Evolutionary conservation across 2,329 filamentous ascomycete species (phyloP), one percentile per base, ranked within the genome.

Genomic region (Metarhizium humberi): DNA sequence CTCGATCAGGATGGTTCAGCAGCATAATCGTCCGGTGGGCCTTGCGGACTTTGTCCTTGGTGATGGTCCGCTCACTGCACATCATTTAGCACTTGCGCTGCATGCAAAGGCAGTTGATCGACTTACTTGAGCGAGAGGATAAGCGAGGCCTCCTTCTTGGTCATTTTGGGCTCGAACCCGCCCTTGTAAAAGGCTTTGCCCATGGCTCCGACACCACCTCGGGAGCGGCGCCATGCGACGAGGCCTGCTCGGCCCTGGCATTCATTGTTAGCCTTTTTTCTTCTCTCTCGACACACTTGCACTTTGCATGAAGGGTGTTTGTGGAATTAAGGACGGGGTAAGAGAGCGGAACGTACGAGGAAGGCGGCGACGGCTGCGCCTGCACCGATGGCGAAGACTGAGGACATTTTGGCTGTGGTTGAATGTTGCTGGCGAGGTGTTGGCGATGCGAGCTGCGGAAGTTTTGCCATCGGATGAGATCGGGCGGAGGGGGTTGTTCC

Each of bases 171-270:
- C 76, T 99, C 94, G 69, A 99, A 99, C n/a, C 94, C 94, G 63
- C 94, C 94, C 74, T 97, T 99, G 80, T 96, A 97, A 69, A 91
- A 99, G 46, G 91, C 85, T 72, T 92, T 91, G 64, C 94, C 94
- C 63, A 96, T 76, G 40, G 88, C 86, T 61, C 87, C 88, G 50
- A 88, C 78, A 60, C 86, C 86, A 59, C 88, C 88, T 59, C 88
- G 82, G 57, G 87, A 95, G 66, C 90, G 84, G 60, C 92, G 85
- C 71, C 92, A 82, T 63, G 94, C 94, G 66, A 97, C 88, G 43
- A 95, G 81, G 65, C 92, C 92, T 58, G 94, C 92, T 68, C 94
- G 90, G 62, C 94, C 92, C 91, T 96, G 66, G 14, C 38, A 40
- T 13, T 40, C 13, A 56, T 14, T 4, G 48, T 50, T 16, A 46